Conservation (phyloP, 2,329 filamentous ascomycete species). For the Phialocephala subalpina region DNA sequence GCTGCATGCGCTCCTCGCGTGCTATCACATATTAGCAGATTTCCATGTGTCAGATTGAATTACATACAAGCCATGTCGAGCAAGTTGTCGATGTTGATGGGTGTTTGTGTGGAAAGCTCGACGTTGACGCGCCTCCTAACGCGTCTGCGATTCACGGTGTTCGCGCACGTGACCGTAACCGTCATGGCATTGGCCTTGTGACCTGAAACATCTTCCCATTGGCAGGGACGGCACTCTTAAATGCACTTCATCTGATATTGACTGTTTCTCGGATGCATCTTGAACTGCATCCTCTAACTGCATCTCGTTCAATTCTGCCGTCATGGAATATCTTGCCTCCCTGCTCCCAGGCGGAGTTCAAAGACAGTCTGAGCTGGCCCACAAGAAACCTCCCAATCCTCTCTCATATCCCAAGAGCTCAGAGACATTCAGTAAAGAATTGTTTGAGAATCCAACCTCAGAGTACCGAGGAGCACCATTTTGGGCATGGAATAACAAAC, state of each 20-base stretch:
- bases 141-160: not conserved
- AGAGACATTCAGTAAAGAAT: constrained; percentile 35
- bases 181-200: not conserved
- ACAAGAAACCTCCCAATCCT: constrained; percentile 35
- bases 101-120: not conserved
- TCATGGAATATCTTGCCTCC: constrained; percentile 30
- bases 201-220: not conserved
- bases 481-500: constrained; percentile 44
- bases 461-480: constrained; percentile 45
- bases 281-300: not conserved
- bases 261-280: not conserved
- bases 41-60: not conserved
- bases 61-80: constrained; percentile 31
- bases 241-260: constrained; percentile 4
- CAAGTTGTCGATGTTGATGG: constrained; percentile 12
- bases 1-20: constrained; percentile 68
- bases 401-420: constrained; percentile 42
- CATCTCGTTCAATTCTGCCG: not conserved
- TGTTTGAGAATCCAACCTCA: constrained; percentile 43
- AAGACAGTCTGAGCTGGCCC: constrained; percentile 13
- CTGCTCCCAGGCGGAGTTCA: constrained; percentile 12
- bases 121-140: constrained; percentile 3
- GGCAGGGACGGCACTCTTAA: not conserved
- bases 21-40: constrained; percentile 45
- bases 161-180: not conserved